A percentile compares a stretch with the other conserved stretches of the same genome.
Evolutionary conservation across 2,329 filamentous ascomycete species (phyloP).

Genomic region (Neonectria sp.): DNA sequence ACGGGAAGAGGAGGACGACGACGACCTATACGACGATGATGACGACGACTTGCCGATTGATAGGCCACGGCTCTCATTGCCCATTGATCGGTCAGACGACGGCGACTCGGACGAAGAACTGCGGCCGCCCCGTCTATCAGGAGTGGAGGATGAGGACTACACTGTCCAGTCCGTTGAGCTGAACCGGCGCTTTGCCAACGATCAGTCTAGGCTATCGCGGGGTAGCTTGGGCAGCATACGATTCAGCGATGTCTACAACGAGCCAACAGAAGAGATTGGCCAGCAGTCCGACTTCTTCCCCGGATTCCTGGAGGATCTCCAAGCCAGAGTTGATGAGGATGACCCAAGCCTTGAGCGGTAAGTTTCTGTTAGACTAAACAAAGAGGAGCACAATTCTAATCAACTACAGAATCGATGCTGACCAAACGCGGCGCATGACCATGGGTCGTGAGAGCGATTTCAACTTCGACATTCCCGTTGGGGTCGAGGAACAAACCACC

Average conservation of each 20-base stretch:
- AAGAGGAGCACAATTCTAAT: conserved; percentile 26
- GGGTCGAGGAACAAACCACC: conserved; percentile 65
- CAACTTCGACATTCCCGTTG: conserved; percentile 64
- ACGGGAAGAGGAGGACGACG: conserved; percentile 59
- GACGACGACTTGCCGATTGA: conserved; percentile 67
- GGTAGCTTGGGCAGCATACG: conserved; percentile 68
- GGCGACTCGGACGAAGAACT: conserved; percentile 67
- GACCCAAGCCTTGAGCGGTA: conserved; percentile 63
- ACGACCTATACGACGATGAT: conserved; percentile 64
- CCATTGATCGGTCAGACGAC: conserved; percentile 59
- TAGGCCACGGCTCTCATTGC: conserved; percentile 69
- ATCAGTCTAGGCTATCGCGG: conserved; percentile 64
- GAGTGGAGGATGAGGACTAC: conserved; percentile 71
- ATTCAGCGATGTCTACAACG: conserved; percentile 67
- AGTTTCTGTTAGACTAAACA: neutral
- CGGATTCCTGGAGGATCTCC: conserved; percentile 60
- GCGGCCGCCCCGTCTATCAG: conserved; percentile 67
- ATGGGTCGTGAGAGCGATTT: conserved; percentile 66
- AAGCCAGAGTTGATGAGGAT: conserved; percentile 55
- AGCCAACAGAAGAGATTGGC: conserved; percentile 59
- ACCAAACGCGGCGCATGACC: conserved; percentile 57
- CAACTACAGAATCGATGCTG: conserved; percentile 54
- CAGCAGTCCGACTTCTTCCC: conserved; percentile 69
- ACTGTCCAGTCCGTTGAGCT: conserved; percentile 74
- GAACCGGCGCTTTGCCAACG: conserved; percentile 66